Percentiles rank a stretch among this genome's conserved stretches.
Evolutionary conservation across 2,329 filamentous ascomycete species (phyloP).

Genomic region (Dothiorella sarmentorum): DNA sequence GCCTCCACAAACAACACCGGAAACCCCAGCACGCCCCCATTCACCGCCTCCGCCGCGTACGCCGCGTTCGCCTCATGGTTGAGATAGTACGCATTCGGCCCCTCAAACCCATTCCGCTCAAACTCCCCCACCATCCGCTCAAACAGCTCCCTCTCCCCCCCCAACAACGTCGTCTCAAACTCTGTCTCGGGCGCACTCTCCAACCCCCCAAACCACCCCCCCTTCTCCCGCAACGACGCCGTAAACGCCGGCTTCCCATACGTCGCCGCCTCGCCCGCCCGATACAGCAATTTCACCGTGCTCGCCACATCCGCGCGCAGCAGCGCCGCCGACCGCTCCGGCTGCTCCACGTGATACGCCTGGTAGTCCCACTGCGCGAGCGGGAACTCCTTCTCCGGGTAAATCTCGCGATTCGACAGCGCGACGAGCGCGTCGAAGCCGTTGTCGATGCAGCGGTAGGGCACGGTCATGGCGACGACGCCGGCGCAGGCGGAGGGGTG

Average conservation of each 20-base stretch:
- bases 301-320: conserved; percentile 27
- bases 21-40: conserved; percentile 32
- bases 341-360: conserved; percentile 30
- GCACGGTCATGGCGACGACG: conserved; percentile 34
- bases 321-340: conserved; percentile 21
- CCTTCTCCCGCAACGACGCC: conserved; percentile 22
- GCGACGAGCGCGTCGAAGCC: conserved; percentile 38
- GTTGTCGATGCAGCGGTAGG: conserved; percentile 42
- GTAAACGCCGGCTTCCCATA: conserved; percentile 28
- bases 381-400: conserved; percentile 44
- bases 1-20: conserved; percentile 41
- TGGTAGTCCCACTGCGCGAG: conserved; percentile 38
- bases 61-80: conserved; percentile 43
- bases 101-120: conserved; percentile 41
- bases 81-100: conserved; percentile 41
- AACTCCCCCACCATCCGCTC: conserved; percentile 33
- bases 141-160: conserved; percentile 27
- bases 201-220: conserved; percentile 33
- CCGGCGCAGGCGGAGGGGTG: conserved; percentile 34
- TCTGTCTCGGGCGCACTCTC: conserved; percentile 32
- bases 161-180: conserved; percentile 25
- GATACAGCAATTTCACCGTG: conserved; percentile 27
- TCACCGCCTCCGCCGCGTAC: conserved; percentile 40
- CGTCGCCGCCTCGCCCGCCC: conserved; percentile 24
- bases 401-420: conserved; percentile 43